These are phyloP conservation scores for Exophiala sp. DNA, from an alignment of 2,329 filamentous ascomycete species.

Conservation along the genomic window DNA sequence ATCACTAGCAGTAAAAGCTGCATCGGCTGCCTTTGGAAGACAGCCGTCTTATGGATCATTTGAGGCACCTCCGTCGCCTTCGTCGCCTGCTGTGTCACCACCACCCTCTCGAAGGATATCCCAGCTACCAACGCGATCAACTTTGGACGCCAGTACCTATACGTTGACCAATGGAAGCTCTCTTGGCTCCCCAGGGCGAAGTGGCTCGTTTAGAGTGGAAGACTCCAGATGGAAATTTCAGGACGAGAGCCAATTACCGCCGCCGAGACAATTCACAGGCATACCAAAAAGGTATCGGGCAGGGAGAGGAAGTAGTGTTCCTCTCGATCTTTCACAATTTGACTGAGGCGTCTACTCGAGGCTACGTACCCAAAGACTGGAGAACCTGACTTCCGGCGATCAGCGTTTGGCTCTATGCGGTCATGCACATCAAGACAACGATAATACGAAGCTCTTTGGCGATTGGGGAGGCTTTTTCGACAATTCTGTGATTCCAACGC, in stretches of 20 bases:
- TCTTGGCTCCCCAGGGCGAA: conserved; percentile 14
- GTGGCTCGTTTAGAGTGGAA: conserved; percentile 49
- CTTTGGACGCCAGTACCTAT: conserved; percentile 73
- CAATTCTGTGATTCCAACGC: too few relatives aligned
- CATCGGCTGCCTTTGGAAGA: conserved; percentile 54
- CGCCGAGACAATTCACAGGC: conserved; percentile 76
- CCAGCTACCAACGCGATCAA: conserved; percentile 49
- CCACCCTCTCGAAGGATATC: conserved; percentile 44
- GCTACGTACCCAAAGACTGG: too few relatives aligned
- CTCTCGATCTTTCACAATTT: conserved; percentile 63
- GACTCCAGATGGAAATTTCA: conserved; percentile 86
- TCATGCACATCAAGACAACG: too few relatives aligned
- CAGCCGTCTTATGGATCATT: conserved; percentile 32
- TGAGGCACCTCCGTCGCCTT: conserved; percentile 42
- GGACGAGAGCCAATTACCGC: conserved; percentile 74
- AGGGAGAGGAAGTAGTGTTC: conserved; percentile 89
- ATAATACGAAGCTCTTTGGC: too few relatives aligned
- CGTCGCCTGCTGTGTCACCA: conserved; percentile 36
- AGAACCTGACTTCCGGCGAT: too few relatives aligned
- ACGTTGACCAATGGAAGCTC: conserved; percentile 64
- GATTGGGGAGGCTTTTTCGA: too few relatives aligned
- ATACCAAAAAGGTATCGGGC: conserved; percentile 77
- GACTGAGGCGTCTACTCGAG: conserved; percentile 7
- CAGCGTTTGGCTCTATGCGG: too few relatives aligned
- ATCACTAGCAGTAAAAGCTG: conserved; percentile 58